Evolutionary conservation across 2,329 filamentous ascomycete species (phyloP).

Genomic region (Triangularia verruculosa): DNA sequence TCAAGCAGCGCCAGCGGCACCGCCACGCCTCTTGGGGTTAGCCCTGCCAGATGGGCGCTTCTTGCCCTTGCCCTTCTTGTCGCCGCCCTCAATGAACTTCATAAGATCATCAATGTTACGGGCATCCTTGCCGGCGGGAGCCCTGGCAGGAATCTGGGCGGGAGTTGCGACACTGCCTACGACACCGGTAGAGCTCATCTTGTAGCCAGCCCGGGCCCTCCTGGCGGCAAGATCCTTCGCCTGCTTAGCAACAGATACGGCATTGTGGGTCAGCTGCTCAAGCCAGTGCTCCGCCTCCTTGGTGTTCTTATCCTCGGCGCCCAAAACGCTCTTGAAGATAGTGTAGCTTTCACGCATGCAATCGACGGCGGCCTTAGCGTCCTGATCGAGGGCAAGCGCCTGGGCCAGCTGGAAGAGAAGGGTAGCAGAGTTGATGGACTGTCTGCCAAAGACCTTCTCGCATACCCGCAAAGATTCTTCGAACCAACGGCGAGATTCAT

Average conservation of each 20-base stretch:
- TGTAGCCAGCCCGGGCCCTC: conserved; percentile 66
- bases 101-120: conserved; percentile 90
- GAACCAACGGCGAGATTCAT: conserved; percentile 94
- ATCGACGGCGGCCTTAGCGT: conserved; percentile 85
- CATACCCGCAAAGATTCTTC: conserved; percentile 87
- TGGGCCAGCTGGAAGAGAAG: conserved; percentile 96
- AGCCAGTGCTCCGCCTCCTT: conserved; percentile 97
- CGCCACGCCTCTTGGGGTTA: conserved; percentile 24
- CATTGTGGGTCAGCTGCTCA: conserved; percentile 92
- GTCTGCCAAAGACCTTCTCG: conserved; percentile 82
- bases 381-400: conserved; percentile 89
- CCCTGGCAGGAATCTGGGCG: conserved; percentile 34
- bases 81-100: conserved; percentile 84
- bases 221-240: conserved; percentile 80
- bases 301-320: conserved; percentile 90
- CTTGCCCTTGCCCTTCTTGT: conserved; percentile 38
- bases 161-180: conserved; percentile 45
- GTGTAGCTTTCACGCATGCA: conserved; percentile 96
- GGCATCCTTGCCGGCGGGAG: conserved; percentile 56
- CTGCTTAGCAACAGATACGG: conserved; percentile 90
- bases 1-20: conserved; percentile 10
- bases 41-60: conserved; percentile 20
- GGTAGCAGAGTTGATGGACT: conserved; percentile 89
- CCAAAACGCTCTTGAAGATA: conserved; percentile 86
- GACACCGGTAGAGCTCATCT: conserved; percentile 62